A percentile compares a stretch with the other conserved stretches of the same genome.
Evolutionary conservation across 2,329 filamentous ascomycete species (phyloP).

Genomic region (Fusarium avenaceum): DNA sequence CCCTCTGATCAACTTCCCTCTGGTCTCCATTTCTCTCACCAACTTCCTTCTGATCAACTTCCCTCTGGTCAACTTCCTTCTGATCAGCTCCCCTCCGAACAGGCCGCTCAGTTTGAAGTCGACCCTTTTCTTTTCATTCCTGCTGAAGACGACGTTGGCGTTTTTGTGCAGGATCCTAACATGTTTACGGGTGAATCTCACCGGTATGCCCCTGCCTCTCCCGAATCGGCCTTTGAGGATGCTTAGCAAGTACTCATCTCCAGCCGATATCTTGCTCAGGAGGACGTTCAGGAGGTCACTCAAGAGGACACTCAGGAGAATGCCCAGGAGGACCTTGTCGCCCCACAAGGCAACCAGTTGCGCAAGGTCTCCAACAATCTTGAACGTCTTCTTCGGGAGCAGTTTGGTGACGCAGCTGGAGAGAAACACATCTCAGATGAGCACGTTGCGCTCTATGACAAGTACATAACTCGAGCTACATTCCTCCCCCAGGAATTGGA

Average conservation of each 20-base stretch:
- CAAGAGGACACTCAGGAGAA: no score
- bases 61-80: no score
- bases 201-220: background rate
- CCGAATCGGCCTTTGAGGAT: background rate
- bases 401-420: background rate
- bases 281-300: no score
- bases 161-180: background rate
- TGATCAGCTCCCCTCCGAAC: no score
- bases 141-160: background rate
- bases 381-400: background rate
- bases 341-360: conserved; percentile 5
- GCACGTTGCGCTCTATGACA: background rate
- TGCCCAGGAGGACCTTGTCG: background rate
- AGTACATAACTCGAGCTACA: background rate
- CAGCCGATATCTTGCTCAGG: no score
- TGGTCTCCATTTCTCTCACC: no score
- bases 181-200: no score
- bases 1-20: no score
- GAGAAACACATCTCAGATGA: background rate
- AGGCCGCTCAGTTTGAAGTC: background rate
- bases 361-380: conserved; percentile 8
- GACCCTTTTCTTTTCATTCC: background rate
- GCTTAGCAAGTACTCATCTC: no score
- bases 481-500: background rate
- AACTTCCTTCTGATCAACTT: no score